These are phyloP conservation scores for Guillardia theta DNA, from an alignment of 78 protist species.

Conservation along the genomic window DNA sequence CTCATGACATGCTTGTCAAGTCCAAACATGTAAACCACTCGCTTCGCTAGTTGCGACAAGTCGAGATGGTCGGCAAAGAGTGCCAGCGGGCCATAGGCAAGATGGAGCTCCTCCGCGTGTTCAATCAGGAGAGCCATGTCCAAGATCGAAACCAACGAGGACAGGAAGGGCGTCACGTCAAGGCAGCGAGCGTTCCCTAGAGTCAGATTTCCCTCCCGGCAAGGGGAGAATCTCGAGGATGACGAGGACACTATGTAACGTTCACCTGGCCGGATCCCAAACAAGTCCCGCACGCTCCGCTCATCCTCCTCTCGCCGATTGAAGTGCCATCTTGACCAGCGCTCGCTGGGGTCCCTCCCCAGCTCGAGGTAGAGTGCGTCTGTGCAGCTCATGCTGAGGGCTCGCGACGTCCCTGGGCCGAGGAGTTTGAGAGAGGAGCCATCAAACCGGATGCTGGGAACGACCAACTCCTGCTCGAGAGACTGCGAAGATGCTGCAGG, in stretches of 20 bases:
- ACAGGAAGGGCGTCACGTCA: not conserved
- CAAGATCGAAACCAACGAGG: not conserved
- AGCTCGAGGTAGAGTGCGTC: not conserved
- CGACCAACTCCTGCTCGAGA: not conserved
- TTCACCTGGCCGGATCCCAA: too few species aligned
- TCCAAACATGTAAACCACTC: too few species aligned
- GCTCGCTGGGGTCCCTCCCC: not conserved
- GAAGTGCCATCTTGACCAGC: not conserved
- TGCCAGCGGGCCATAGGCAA: not conserved
- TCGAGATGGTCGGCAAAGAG: not conserved
- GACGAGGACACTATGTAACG: not conserved
- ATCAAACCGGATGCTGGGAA: too few species aligned
- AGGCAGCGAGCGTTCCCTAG: not conserved
- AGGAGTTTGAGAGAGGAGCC: not conserved
- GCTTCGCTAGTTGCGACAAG: not conserved
- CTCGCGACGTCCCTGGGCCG: not conserved
- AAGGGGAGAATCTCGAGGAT: too few species aligned
- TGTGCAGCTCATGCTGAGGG: not conserved
- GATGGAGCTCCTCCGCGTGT: not conserved
- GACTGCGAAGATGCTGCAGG: not conserved
- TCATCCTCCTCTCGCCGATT: too few species aligned
- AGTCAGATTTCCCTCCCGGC: too few species aligned
- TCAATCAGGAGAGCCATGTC: not conserved
- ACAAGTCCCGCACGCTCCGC: not conserved
- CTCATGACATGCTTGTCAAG: too few species aligned